Conservation (phyloP, 2,329 filamentous ascomycete species). For the Acephala macrosclerotiorum region DNA sequence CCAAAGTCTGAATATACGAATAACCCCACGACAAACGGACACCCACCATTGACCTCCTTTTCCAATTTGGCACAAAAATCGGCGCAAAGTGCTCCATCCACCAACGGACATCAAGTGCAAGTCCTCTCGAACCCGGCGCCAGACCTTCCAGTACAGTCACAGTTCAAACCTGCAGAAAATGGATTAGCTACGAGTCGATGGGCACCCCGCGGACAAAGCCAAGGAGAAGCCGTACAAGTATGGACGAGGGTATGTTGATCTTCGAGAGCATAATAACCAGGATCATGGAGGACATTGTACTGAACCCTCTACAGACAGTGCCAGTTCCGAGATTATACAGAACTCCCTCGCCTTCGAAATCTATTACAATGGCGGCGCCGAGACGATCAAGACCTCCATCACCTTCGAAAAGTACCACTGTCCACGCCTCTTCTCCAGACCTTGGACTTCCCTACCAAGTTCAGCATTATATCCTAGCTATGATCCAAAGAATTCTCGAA, state of each 20-base stretch:
- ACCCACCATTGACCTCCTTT: neutral
- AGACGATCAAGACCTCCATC: neutral
- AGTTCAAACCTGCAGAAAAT: constrained; percentile 46
- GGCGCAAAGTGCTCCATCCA: neutral
- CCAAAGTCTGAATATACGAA: neutral
- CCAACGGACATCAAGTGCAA: neutral
- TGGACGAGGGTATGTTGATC: constrained; percentile 36
- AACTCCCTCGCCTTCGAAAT: neutral
- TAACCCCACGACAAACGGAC: neutral
- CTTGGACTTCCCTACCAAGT: constrained; percentile 45
- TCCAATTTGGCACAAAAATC: neutral
- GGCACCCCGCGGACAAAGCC: constrained; percentile 35
- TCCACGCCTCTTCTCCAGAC: constrained; percentile 23
- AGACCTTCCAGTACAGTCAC: neutral
- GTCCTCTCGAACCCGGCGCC: neutral
- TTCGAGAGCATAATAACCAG: neutral
- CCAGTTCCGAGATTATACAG: neutral
- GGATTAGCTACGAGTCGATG: constrained; percentile 38
- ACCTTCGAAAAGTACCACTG: constrained; percentile 8
- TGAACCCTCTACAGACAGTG: neutral
- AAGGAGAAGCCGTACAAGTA: constrained; percentile 26
- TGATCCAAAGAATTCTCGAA: constrained; percentile 43
- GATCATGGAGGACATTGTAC: neutral
- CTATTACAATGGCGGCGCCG: constrained; percentile 7
- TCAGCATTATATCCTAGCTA: constrained; percentile 43